Base-by-base conservation (phyloP, 352 stramenopile genomes). In the Pythium plurisporium region DNA sequence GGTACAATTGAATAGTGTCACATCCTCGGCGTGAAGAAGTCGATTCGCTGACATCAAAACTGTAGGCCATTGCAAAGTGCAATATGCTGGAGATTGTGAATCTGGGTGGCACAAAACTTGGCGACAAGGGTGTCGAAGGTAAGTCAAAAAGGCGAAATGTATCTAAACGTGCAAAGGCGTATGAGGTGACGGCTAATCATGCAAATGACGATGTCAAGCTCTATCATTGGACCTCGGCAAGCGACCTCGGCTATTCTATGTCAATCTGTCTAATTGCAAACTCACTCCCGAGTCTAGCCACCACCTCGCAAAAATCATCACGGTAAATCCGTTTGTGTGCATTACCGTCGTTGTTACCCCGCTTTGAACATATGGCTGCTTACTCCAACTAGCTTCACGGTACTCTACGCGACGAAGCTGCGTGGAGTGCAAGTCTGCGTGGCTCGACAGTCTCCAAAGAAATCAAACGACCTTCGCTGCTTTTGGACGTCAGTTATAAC, bases 241-340 rank as follows among this genome's bases (percentile, higher is more conserved):
- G 22, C 67, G 67, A 10, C 44, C 64, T 5, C 61, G 65, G 20
- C 52, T 87, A 8, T 58, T 75, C 9, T 64, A 78, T 47, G 50
- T 87, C 22, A 78, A 67, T 15, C 59, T 87, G 26, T 59, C 72
- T 5, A 55, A 59, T 6, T 87, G 77, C 44, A 54, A 56, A 5
- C 56, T 87, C n/a, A 86, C 77, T 1, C 52, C 82, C 22, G 76
- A 80, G 11, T 59, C 73, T n/a, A 76, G 62, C 48, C 59, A 72
- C 11, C 69, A 80, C 47, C 57, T 86, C n/a, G 47, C 69, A 7
- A 87, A 87, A 63, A 79, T 87, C 45, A 76, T 86, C n/a, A 64
- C 73, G 0, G 75, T 84, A 62, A 34, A 59, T 37, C 12, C 5
- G n/a, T n/a, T n/a, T n/a, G n/a, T n/a, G n/a, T n/a, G n/a, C n/a